A percentile compares a stretch with the other conserved stretches of the same genome.
Conservation (phyloP, 345 rosid species). For the Eucalyptus rudis region DNA sequence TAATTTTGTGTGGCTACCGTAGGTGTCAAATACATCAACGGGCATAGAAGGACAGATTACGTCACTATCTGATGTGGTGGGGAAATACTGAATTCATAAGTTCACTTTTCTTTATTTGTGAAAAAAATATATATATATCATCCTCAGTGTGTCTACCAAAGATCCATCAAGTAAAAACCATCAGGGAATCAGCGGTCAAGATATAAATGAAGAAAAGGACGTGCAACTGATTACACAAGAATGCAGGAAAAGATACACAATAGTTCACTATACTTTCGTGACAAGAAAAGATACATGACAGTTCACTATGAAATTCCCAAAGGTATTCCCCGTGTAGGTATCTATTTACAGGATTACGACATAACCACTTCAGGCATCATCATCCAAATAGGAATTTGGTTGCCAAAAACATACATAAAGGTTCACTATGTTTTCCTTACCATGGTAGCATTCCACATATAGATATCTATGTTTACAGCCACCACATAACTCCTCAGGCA, state of each 20-base stretch:
- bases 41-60: not conserved
- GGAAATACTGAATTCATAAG: not conserved
- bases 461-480: not conserved
- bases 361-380: not conserved
- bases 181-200: not conserved
- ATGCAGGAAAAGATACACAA: not conserved
- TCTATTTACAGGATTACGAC: not conserved
- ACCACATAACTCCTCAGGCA: not conserved
- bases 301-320: not conserved
- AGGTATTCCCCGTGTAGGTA: not conserved
- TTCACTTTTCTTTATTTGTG: not conserved
- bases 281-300: not conserved
- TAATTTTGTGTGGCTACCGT: not conserved
- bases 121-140: not conserved
- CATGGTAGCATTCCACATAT: not conserved
- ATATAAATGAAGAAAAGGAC: not conserved
- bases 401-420: constrained; percentile 16
- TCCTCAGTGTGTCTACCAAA: not conserved
- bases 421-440: not conserved
- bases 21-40: not conserved
- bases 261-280: not conserved
- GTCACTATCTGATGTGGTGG: not conserved
- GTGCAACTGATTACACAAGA: not conserved
- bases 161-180: not conserved
- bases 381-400: constrained; percentile 2